Evolutionary conservation across 257 asterid genomes (phyloP).

Genomic region (Linaria vulgaris): DNA sequence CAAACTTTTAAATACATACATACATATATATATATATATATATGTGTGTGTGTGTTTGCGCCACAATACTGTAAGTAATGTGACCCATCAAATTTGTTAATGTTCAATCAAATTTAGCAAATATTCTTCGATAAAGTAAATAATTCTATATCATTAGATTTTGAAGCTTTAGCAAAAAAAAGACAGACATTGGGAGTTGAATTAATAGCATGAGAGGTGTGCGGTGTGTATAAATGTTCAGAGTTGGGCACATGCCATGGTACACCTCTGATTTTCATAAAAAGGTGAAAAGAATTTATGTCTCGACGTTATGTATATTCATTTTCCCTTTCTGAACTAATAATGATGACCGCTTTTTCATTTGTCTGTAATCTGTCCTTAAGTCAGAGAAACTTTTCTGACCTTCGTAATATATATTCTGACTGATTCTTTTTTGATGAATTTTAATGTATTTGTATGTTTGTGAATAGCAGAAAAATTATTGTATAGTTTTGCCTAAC

Average conservation of each 20-base stretch:
- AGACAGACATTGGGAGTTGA: constrained; percentile 18
- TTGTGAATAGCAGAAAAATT: too few relatives aligned
- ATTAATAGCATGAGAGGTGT: constrained; percentile 6
- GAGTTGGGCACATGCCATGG: constrained; percentile 18
- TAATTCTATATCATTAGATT: constrained; percentile 15
- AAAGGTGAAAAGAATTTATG: constrained; percentile 14
- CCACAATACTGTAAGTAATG: neutral
- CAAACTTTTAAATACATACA: too few relatives aligned
- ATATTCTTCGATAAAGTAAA: constrained; percentile 10
- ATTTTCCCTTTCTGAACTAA: neutral
- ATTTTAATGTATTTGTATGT: too few relatives aligned
- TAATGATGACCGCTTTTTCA: neutral
- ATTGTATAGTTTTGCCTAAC: too few relatives aligned
- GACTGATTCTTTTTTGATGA: too few relatives aligned
- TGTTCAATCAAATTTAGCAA: constrained; percentile 24
- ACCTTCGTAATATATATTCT: too few relatives aligned
- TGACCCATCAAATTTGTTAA: neutral
- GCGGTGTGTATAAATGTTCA: neutral
- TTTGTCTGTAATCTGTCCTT: neutral
- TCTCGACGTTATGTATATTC: neutral
- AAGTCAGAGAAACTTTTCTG: neutral
- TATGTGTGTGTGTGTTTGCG: neutral
- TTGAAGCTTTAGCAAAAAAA: constrained; percentile 18
- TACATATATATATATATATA: neutral
- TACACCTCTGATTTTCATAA: constrained; percentile 5